Conservation (phyloP, 1,139 yeast species). For the Pneumocystis canis region DNA sequence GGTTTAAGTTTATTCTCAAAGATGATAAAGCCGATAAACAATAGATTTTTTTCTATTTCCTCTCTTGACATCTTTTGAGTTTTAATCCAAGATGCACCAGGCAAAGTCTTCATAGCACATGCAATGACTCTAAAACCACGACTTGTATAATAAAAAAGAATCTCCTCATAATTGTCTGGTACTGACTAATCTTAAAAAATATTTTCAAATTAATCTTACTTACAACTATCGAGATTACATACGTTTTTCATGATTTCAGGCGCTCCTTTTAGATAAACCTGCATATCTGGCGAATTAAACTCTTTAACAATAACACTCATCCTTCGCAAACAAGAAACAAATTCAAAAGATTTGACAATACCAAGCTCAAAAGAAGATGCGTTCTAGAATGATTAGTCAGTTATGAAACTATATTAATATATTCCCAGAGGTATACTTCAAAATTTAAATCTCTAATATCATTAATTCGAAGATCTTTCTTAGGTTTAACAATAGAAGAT, state of each 20-base stretch:
- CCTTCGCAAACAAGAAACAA: constrained; percentile 67
- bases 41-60: constrained; percentile 50
- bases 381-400: constrained; percentile 1
- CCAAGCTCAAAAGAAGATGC: constrained; percentile 27
- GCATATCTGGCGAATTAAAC: constrained; percentile 21
- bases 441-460: not conserved
- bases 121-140: constrained; percentile 92
- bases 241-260: constrained; percentile 86
- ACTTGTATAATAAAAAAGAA: constrained; percentile 74
- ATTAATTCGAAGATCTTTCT: not conserved
- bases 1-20: constrained; percentile 81
- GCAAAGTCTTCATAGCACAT: constrained; percentile 54
- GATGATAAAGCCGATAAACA: constrained; percentile 73
- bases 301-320: constrained; percentile 67
- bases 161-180: constrained; percentile 60
- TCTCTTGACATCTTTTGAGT: constrained; percentile 37
- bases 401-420: constrained; percentile 9
- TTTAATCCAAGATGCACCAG: constrained; percentile 30
- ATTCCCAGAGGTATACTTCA: not conserved
- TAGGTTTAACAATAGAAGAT: not conserved
- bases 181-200: constrained; percentile 20
- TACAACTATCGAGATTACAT: constrained; percentile 44
- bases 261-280: constrained; percentile 79
- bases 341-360: constrained; percentile 64
- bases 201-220: not conserved